Evolutionary conservation across 202 grass and related monocot genomes (phyloP), one percentile per base, ranked within the genome.

Genomic region (Panicum hallii): DNA sequence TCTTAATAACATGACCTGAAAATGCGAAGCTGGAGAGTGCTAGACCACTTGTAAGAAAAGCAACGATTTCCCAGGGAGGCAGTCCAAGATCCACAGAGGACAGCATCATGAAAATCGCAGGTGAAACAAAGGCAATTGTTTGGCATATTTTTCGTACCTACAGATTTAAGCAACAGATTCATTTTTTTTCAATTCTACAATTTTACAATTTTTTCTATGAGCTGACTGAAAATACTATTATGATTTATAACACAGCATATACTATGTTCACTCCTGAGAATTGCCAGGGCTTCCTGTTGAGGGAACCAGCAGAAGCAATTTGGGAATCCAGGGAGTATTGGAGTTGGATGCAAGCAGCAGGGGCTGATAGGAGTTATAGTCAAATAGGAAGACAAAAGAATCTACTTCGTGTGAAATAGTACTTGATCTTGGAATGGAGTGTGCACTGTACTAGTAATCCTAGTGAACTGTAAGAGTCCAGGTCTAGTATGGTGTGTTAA

Each of bases 61-160:
- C 91, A 79, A 96, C 93, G 17, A 91, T 87, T 87, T 89, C 97
- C 91, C 93, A 99, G 8, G 74, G 93, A 72, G 97, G 91, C 72
- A 99, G 84, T 72, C 97, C 93, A 87, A 99, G 90, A 89, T 99
- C 97, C 67, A 99, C 73, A 82, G 97, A 96, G 66, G 93, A 94
- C 78, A 99, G 93, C 28, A 87, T 92, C 97, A 99, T 94, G 82
- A 92, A 99, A 82, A 80, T 84, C 72, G 93, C 97, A 82, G 97
- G 97, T 68, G 93, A 96, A 72, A 99, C 2, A 87, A 99, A 99
- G 23, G 93, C 90, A 82, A 99, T 92, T 88, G 93, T 91, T 92
- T 99, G 97, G 83, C 97, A 99, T 87, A 99, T 94, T 86, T 99
- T 99, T 80, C 93, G 90, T 68, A 99, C 97, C 93, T 94, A 91